A percentile compares a stretch with the other conserved stretches of the same genome.
phyloP scores from a whole-genome alignment of 257 asterid species.

The Hygrophila difformis region DNA sequence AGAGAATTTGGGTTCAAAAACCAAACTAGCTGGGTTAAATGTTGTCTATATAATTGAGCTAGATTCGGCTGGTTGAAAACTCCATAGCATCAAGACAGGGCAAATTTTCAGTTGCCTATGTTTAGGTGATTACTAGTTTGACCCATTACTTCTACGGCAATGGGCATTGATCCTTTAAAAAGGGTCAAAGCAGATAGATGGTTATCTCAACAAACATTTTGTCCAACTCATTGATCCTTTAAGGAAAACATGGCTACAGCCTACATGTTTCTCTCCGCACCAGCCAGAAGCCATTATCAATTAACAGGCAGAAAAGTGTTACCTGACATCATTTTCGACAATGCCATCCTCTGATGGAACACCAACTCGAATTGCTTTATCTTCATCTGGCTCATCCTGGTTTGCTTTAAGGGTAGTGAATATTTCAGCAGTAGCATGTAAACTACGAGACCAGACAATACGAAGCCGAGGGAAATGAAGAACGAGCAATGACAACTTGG shows the following conservation, averaged over 20 bases:
- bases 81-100: too few species aligned
- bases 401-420: conserved; percentile 75
- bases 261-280: not conserved
- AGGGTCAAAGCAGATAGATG: too few species aligned
- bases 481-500: conserved; percentile 81
- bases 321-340: conserved; percentile 83
- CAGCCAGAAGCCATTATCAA: conserved; percentile 6
- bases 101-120: too few species aligned
- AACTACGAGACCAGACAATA: conserved; percentile 91
- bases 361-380: conserved; percentile 88
- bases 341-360: conserved; percentile 97
- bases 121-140: too few species aligned
- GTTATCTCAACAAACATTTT: not conserved
- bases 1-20: too few species aligned
- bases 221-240: not conserved
- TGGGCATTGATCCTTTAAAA: too few species aligned
- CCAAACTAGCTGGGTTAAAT: too few species aligned
- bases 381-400: conserved; percentile 98
- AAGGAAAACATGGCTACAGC: not conserved
- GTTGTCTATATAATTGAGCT: too few species aligned
- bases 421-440: conserved; percentile 92
- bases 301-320: conserved; percentile 11
- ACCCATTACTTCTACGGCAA: too few species aligned
- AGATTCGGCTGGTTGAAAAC: too few species aligned
- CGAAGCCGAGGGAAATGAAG: conserved; percentile 98